Evolutionary conservation across 805 yeast genomes (phyloP), one percentile per base, ranked within the genome.

Genomic region (Candida quercuum): DNA sequence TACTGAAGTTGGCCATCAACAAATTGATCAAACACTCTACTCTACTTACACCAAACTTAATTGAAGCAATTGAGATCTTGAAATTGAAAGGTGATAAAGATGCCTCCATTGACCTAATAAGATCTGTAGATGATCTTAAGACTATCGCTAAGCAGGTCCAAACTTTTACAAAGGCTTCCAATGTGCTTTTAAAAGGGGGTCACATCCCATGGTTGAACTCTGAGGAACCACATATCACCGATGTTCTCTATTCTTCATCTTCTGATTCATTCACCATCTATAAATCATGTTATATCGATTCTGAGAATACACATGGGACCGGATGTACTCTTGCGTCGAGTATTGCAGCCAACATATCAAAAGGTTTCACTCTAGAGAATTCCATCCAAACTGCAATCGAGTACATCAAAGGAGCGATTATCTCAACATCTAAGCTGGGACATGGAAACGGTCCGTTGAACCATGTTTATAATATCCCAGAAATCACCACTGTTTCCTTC

Each of bases 321-420:
- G 96, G 96, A 1, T 88, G 96, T 59, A 84, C 96, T 0, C 65
- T 88, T 35, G 78, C 94, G 0, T 79, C 95, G 1, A 71, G 95
- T 0, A 81, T 88, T 44, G 80, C 93, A 0, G 78, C 93, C 2
- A 76, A 83, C 47, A 48, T 86, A 19, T 89, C 95, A 3, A 66
- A 66, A 25, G 81, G 80, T 0, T 46, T 53, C 25, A 24, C 63
- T 0, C 50, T 85, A 8, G 45, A 48, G 3, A 67, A 66, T 3
- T 66, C 95, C 0, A 72, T 84, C 7, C 66, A 67, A 8, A 61
- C 69, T 16, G 76, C 82, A 0, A 72, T 86, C 33, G 72, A 72
- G 44, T 88, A 75, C 52, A 78, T 86, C 12, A 87, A 79, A 46
- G 65, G 67, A 38, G 89, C 84, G 1, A 79, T 81, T 44, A 58